Evolutionary conservation across 2,329 filamentous ascomycete genomes (phyloP).

Genomic region (Penicillium sp.): DNA sequence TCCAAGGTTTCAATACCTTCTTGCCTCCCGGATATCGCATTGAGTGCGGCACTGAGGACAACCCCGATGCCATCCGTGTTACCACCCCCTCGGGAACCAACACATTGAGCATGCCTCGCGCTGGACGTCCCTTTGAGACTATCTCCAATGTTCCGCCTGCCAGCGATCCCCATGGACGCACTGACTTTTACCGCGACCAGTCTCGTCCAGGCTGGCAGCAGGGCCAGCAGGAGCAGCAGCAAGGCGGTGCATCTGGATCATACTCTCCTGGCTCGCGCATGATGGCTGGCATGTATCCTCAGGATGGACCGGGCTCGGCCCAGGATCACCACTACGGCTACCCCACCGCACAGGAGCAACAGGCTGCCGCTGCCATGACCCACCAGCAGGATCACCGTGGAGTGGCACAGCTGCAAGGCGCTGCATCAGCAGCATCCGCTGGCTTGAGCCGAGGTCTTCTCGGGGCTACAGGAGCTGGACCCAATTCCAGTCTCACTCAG

Average conservation of each 20-base stretch:
- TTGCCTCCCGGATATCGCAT: constrained; percentile 94
- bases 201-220: constrained; percentile 44
- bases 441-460: constrained; percentile 51
- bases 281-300: constrained; percentile 41
- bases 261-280: constrained; percentile 46
- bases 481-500: constrained; percentile 50
- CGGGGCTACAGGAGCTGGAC: constrained; percentile 48
- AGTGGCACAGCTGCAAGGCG: constrained; percentile 67
- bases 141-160: constrained; percentile 34
- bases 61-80: constrained; percentile 93
- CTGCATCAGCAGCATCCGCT: constrained; percentile 62
- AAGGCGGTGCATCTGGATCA: constrained; percentile 34
- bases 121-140: constrained; percentile 39
- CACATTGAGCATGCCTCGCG: constrained; percentile 72
- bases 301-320: constrained; percentile 38
- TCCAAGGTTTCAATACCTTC: constrained; percentile 98
- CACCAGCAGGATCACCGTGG: constrained; percentile 68
- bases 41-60: constrained; percentile 89
- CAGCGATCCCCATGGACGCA: constrained; percentile 33
- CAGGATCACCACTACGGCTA: constrained; percentile 49
- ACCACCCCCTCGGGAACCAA: constrained; percentile 98
- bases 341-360: constrained; percentile 47
- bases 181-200: constrained; percentile 44
- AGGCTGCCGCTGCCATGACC: constrained; percentile 49
- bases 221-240: constrained; percentile 31